These are phyloP conservation scores for Pneumocystis jirovecii DNA, from an alignment of 1,139 yeast genomes.

Conservation along the genomic window DNA sequence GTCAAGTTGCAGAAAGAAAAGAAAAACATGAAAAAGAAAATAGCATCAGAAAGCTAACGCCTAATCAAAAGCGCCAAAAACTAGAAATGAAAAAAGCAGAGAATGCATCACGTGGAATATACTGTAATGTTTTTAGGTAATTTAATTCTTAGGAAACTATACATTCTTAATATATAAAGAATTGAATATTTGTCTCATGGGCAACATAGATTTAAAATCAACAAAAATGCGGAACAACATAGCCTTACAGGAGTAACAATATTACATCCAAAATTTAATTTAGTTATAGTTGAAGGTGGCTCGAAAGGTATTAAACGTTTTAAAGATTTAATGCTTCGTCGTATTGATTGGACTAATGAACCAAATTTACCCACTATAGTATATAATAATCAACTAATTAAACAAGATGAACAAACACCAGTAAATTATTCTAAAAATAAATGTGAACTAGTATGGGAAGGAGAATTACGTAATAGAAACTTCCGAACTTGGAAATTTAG, in stretches of 20 bases:
- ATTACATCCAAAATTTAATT: slow-evolving; percentile 32
- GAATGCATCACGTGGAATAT: slow-evolving; percentile 40
- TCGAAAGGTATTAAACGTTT: slow-evolving; percentile 44
- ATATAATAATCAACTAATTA: slow-evolving; percentile 10
- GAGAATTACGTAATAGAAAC: slow-evolving; percentile 39
- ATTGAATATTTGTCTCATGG: slow-evolving; percentile 44
- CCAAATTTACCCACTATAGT: slow-evolving; percentile 22
- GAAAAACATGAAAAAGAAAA: slow-evolving; percentile 49
- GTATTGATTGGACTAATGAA: slow-evolving; percentile 56
- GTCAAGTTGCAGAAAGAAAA: slow-evolving; percentile 52
- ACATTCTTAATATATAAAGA: slow-evolving; percentile 15
- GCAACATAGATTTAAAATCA: slow-evolving; percentile 57
- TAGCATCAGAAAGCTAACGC: slow-evolving; percentile 43
- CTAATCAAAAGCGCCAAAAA: slow-evolving; percentile 41
- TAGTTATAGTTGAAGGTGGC: slow-evolving; percentile 65
- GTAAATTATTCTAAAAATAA: slow-evolving; percentile 35
- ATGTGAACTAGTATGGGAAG: slow-evolving; percentile 60
- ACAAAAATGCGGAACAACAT: slow-evolving; percentile 62
- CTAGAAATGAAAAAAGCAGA: slow-evolving; percentile 31
- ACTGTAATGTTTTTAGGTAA: slow-evolving; percentile 39
- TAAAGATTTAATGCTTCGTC: slow-evolving; percentile 41
- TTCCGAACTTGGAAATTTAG: slow-evolving; percentile 51
- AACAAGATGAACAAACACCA: slow-evolving; percentile 13
- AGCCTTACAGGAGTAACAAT: slow-evolving; percentile 46
- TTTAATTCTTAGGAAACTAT: neutral